Evolutionary conservation across 768 basidiomycete genomes (phyloP).

Genomic region (Mycena indigotica): DNA sequence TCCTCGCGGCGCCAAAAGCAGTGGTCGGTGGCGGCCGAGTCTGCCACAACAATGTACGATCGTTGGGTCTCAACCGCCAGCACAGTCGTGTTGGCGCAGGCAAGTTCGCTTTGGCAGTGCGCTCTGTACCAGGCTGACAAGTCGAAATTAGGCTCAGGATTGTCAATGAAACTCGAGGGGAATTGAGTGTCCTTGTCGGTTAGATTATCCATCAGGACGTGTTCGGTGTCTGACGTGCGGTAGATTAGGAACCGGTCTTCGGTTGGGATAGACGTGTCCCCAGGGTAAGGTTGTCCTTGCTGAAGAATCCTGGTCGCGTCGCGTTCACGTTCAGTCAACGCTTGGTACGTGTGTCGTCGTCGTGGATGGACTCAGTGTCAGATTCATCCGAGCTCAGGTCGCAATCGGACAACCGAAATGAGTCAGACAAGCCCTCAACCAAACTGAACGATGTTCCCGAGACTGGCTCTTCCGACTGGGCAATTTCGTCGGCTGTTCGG

Average conservation of each 20-base stretch:
- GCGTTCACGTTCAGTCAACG: background rate
- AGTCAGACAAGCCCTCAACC: background rate
- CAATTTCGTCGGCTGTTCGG: background rate
- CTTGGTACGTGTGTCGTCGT: background rate
- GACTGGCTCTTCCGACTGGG: background rate
- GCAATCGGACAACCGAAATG: background rate
- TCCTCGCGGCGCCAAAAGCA: conserved; percentile 10
- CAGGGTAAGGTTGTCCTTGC: conserved; percentile 7
- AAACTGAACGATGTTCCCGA: background rate
- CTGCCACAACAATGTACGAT: background rate
- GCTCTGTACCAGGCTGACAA: conserved; percentile 10
- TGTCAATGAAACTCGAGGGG: background rate
- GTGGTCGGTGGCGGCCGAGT: conserved; percentile 14
- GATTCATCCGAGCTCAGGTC: background rate
- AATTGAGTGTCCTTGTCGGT: background rate
- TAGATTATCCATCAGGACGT: conserved; percentile 12
- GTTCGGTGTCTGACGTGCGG: conserved; percentile 9
- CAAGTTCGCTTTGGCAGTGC: background rate
- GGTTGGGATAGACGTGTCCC: background rate
- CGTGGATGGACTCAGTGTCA: background rate
- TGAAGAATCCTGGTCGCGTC: background rate
- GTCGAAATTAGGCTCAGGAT: background rate
- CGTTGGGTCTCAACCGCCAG: background rate
- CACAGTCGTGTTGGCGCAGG: background rate
- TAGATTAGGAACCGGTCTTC: conserved; percentile 9